Evolutionary conservation across 805 yeast species (phyloP), one percentile per base, ranked within the genome.

Genomic region (Spathaspora sp.): DNA sequence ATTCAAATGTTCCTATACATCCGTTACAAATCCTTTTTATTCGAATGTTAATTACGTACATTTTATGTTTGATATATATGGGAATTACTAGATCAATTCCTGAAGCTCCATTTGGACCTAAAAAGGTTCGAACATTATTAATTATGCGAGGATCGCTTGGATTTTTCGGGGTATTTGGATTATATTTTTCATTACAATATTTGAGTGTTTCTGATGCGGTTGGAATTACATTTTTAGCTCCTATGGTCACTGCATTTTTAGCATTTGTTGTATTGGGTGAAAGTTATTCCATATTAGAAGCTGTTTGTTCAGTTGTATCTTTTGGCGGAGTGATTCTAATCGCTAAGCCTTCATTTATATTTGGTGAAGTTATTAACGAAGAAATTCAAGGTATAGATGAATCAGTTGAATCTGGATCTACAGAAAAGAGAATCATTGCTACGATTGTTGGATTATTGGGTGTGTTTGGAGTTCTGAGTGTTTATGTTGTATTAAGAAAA

Each of bases 171-270:
- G 96, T 90, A 5, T 85, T 85, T 61, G 86, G 93, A 3, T 73
- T 87, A 62, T 91, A 89, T 65, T 88, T 76, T 63, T 82, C 96
- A 1, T 70, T 91, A 56, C 76, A 82, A 69, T 88, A 86, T 60
- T 73, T 91, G 45, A 80, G 89, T 48, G 77, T 91, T 5, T 84
- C 92, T 10, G 97, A 91, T 61, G 88, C 96, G 0, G 85, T 89
- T 0, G 85, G 87, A 14, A 85, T 91, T 48, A 82, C 93, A 2
- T 91, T 91, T 58, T 66, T 91, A 60, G 75, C 83, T 0, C 97
- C 97, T 0, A 77, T 87, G 50, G 78, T 87, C 16, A 87, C 96
- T 0, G 87, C 90, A 0, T 66, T 89, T 19, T 66, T 86, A 50
- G 96, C 97, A 0, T 84, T 85, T 77, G 54, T 81, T 1, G 62